phyloP scores from a whole-genome alignment of 176 grass and related monocot genomes.

The Otatea glauca region DNA sequence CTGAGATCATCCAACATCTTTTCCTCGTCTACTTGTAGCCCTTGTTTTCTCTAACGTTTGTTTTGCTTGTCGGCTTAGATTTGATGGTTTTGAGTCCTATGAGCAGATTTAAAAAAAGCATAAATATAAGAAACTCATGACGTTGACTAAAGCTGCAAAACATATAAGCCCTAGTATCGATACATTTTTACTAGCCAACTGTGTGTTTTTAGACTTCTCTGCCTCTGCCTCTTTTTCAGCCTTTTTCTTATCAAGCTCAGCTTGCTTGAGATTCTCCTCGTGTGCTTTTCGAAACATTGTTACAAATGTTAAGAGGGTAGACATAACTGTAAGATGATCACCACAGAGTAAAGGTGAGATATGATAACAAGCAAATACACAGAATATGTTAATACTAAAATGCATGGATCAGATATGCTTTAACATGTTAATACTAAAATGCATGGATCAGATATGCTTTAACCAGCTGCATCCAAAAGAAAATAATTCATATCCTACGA shows the following conservation, averaged over 20 bases:
- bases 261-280: constrained; percentile 91
- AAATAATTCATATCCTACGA: background rate
- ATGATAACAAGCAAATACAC: constrained; percentile 28
- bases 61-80: constrained; percentile 67
- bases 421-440: too few relatives aligned
- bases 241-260: constrained; percentile 93
- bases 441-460: too few relatives aligned
- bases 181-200: constrained; percentile 63
- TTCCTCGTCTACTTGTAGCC: constrained; percentile 59
- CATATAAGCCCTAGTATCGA: constrained; percentile 18
- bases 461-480: background rate
- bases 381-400: constrained; percentile 22
- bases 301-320: constrained; percentile 85
- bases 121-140: constrained; percentile 20
- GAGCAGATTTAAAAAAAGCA: constrained; percentile 10
- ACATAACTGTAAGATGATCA: constrained; percentile 72
- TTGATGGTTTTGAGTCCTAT: constrained; percentile 62
- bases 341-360: background rate
- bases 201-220: constrained; percentile 67
- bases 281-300: constrained; percentile 87
- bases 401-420: constrained; percentile 7
- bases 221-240: constrained; percentile 78
- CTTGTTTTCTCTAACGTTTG: constrained; percentile 67
- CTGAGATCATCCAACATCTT: constrained; percentile 63
- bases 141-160: constrained; percentile 4